Base-by-base conservation (phyloP, 1,284 basidiomycete species). In the Ganoderma boninense region DNA sequence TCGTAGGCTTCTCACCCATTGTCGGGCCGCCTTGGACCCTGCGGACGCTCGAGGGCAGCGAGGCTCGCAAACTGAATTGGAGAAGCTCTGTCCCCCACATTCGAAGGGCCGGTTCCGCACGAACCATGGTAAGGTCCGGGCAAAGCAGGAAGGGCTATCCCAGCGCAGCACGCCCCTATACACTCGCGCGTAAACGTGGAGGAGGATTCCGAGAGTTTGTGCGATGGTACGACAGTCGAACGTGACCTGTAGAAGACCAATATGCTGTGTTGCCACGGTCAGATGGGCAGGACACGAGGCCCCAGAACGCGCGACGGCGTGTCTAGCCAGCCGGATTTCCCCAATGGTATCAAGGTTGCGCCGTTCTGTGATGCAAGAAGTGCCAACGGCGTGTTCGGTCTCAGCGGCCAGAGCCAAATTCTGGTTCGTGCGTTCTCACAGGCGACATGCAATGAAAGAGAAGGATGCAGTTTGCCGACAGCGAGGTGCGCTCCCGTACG, bases 261-360 rank as follows among this genome's bases (percentile, higher is more conserved):
- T 42, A 60, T 67, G 70, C 69, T 59, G 70, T 70, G 69, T 65
- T 52, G 40, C 46, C 32, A 44, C 62, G 54, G 73, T 74, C 73
- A 74, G 70, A 71, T 74, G 73, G 52, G 40, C 70, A 74, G 73
- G 67, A 70, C 73, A 74, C 73, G 73, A 63, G 73, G 64, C 29
- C 67, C 35, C 1, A 40, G 60, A 29, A 56, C 44, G 65, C 68
- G 67, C 73, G 66, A 60, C 65, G 70, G 56, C 59, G 62, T 64
- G 70, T 69, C 70, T 70, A 29, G 66, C 54, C 69, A 40, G 62
- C 70, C 71, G 67, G 59, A 26, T 69, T 68, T 56, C 44, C 38
- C 73, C 70, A 69, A 64, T 62, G 67, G 69, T 63, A 67, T 71
- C 70, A 69, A 62, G 52, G 35, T 62, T 62, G 59, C 56, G 35